These are phyloP conservation scores for Halophytophthora batemanensis DNA, from an alignment of 352 stramenopile species.

Conservation along the genomic window DNA sequence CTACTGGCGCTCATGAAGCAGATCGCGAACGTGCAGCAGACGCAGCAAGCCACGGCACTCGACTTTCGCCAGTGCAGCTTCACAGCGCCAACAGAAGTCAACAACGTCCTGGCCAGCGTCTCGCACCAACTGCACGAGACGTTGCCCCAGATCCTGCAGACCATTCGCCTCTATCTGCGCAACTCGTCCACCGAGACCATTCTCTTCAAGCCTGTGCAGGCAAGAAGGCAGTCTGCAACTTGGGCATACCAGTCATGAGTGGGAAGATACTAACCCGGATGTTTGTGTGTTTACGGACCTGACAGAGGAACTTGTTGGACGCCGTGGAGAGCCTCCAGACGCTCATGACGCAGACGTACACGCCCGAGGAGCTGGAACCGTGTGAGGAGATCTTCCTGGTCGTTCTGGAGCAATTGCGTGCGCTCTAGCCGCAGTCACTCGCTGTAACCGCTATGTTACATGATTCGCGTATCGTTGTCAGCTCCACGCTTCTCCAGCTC, in stretches of 20 bases:
- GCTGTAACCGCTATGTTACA: too few relatives aligned
- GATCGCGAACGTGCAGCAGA: slow-evolving; percentile 46
- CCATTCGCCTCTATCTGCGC: slow-evolving; percentile 72
- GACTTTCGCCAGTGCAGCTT: slow-evolving; percentile 51
- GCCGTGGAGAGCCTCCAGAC: slow-evolving; percentile 58
- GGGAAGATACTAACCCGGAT: background rate
- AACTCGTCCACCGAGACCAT: slow-evolving; percentile 80
- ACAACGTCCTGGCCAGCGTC: slow-evolving; percentile 43
- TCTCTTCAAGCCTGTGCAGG: slow-evolving; percentile 82
- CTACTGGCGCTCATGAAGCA: slow-evolving; percentile 66
- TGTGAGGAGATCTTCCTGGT: slow-evolving; percentile 38
- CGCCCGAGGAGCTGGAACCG: slow-evolving; percentile 35
- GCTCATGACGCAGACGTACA: slow-evolving; percentile 62
- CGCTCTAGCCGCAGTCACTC: slow-evolving; percentile 20
- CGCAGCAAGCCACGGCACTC: slow-evolving; percentile 28
- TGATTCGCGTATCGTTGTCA: too few relatives aligned
- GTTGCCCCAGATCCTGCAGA: slow-evolving; percentile 44
- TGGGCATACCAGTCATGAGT: background rate
- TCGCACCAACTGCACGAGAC: slow-evolving; percentile 35
- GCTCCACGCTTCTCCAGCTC: too few relatives aligned
- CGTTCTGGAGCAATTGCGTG: slow-evolving; percentile 46
- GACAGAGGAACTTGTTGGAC: slow-evolving; percentile 64
- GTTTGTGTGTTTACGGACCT: slow-evolving; percentile 1
- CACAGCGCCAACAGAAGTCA: slow-evolving; percentile 34
- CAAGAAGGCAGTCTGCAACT: slow-evolving; percentile 12